Percentiles rank a stretch among this genome's conserved stretches.
Evolutionary conservation across 116 monocot species (phyloP).

Genomic region (Phalaenopsis hybrid): DNA sequence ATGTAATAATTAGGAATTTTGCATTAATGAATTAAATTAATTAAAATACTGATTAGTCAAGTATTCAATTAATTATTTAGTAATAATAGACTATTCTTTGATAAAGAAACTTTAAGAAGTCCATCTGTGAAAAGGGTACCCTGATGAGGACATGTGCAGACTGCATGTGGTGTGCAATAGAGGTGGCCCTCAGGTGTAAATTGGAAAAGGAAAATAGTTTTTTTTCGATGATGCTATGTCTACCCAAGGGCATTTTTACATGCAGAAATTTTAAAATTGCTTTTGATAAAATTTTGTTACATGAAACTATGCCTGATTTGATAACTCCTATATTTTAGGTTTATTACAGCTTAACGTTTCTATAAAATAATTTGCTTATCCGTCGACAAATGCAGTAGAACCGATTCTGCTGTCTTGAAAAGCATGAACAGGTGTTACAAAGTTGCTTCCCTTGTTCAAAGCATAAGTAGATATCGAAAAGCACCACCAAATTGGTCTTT

Average conservation of each 20-base stretch:
- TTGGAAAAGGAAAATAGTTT: too few species aligned
- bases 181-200: too few species aligned
- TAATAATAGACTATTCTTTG: too few species aligned
- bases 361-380: background rate
- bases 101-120: too few species aligned
- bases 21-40: background rate
- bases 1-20: background rate
- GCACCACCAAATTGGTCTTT: background rate
- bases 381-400: background rate
- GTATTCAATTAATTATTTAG: too few species aligned
- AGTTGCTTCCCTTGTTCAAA: background rate
- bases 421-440: background rate
- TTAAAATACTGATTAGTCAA: too few species aligned
- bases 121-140: too few species aligned
- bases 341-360: background rate
- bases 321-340: background rate
- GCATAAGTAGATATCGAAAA: background rate
- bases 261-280: background rate
- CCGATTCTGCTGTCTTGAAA: background rate
- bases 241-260: too few species aligned
- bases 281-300: background rate
- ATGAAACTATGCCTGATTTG: background rate
- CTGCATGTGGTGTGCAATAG: too few species aligned
- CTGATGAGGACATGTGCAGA: too few species aligned
- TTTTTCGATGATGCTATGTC: too few species aligned